Evolutionary conservation across 2,329 filamentous ascomycete genomes (phyloP), one percentile per base, ranked within the genome.

Genomic region (Chaetomiaceae sp.): DNA sequence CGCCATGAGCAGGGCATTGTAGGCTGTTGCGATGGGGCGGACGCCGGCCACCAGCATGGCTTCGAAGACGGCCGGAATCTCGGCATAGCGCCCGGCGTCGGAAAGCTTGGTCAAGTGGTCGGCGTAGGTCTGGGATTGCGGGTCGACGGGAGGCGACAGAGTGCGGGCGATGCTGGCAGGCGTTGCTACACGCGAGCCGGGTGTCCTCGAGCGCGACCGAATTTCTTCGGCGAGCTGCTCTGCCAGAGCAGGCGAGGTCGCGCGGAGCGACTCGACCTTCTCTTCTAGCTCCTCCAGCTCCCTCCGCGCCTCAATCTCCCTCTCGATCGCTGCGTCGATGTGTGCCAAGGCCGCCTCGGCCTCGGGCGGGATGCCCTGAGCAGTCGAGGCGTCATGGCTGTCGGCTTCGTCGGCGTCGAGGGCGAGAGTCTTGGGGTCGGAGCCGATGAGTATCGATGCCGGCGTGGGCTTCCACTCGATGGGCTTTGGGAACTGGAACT

Each of bases 41-140:
- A 95, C 79, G 41, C 89, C 87, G 57, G 87, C 86, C 41, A 84
- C 83, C 56, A 97, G 78, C 83, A 97, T 89, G 23, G 85, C 81
- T 75, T 96, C 89, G 66, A 99, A 99, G 4, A 93, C 83, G 34
- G 85, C 83, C 0, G 92, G 92, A 40, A 99, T 93, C 66, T 96
- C 89, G 13, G 82, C 82, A 79, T 89, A 95, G 54, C 87, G 84
- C 49, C 82, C 78, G 60, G 80, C 74, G 48, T 84, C 76, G 5
- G 85, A 84, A 43, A 97, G 80, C 62, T 85, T 82, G 47, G 83
- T 78, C 16, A 99, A 81, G 60, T 91, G 86, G 42, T 88, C 82
- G 41, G 89, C 89, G 62, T 90, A 93, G 44, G 78, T 79, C 58
- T 81, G 75, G 2, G 82, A 82, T 60, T 88, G 85, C 25, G 79